A percentile compares a stretch with the other conserved stretches of the same genome.
Conservation (phyloP, 148 eudicot genomes). For the Rhododendron griersonianum region DNA sequence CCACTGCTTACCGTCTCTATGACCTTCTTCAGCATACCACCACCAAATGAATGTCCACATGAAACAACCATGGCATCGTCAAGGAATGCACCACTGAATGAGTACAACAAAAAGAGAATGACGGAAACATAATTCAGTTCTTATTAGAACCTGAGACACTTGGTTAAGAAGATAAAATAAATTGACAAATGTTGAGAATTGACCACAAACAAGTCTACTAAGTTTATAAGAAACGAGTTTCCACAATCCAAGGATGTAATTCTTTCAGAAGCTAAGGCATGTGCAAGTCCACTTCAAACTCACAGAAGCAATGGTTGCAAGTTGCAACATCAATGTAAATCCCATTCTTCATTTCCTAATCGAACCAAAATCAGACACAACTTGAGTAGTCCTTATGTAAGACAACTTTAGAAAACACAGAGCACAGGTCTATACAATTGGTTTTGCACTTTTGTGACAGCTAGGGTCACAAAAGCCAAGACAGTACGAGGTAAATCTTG, state of each 20-base stretch:
- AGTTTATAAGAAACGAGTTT: not conserved
- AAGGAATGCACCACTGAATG: slow-evolving; percentile 74
- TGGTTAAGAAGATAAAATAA: not conserved
- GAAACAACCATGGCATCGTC: slow-evolving; percentile 88
- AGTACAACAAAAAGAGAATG: slow-evolving; percentile 9
- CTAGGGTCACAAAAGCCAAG: not conserved
- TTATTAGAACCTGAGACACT: not conserved
- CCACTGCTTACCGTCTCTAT: slow-evolving; percentile 51
- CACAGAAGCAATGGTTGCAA: not conserved
- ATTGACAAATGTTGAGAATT: not conserved
- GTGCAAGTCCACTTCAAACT: not conserved
- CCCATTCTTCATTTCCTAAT: not conserved
- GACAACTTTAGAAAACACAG: not conserved
- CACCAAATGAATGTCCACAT: slow-evolving; percentile 97
- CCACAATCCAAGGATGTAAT: not conserved
- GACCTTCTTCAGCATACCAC: slow-evolving; percentile 68
- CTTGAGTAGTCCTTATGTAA: not conserved
- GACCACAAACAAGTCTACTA: not conserved
- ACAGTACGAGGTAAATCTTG: not conserved
- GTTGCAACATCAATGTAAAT: not conserved
- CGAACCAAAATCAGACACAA: not conserved
- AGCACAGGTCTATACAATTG: not conserved
- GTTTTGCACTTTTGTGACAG: not conserved
- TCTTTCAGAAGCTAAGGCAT: not conserved
- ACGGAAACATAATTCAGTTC: not conserved